phyloP scores from a whole-genome alignment of 2,329 filamentous ascomycete species.

The Helotiales sp. region DNA sequence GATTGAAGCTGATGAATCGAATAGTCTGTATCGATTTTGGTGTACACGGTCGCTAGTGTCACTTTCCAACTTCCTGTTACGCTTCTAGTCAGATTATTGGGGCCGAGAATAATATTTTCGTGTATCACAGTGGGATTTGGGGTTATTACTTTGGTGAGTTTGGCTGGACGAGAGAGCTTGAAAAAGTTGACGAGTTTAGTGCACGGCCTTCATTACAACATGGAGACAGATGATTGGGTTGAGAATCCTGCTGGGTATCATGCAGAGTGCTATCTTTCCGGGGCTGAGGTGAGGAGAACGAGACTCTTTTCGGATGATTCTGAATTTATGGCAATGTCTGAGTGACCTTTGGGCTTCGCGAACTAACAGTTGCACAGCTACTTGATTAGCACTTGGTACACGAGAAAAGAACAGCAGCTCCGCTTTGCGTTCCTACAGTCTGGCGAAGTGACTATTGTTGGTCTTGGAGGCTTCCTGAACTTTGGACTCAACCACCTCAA shows the following conservation, averaged over 20 bases:
- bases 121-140: conserved; percentile 65
- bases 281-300: conserved; percentile 43
- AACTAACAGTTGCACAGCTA: conserved; percentile 44
- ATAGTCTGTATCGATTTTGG: conserved; percentile 69
- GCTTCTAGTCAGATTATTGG: conserved; percentile 66
- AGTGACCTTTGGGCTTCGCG: background rate
- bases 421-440: conserved; percentile 69
- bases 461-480: conserved; percentile 49
- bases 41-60: conserved; percentile 72
- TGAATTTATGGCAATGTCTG: background rate
- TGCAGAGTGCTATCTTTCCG: conserved; percentile 61
- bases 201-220: conserved; percentile 69
- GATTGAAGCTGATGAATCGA: conserved; percentile 5
- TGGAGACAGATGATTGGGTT: conserved; percentile 74
- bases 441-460: conserved; percentile 66
- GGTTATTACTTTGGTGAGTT: conserved; percentile 60
- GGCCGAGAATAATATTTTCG: conserved; percentile 67
- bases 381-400: conserved; percentile 49
- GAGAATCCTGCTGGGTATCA: conserved; percentile 67
- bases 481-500: conserved; percentile 69
- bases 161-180: too few relatives aligned
- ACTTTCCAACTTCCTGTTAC: conserved; percentile 72
- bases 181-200: conserved; percentile 37
- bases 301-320: background rate
- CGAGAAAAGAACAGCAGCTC: conserved; percentile 46